A percentile compares a stretch with the other conserved stretches of the same genome.
Conservation (phyloP, 1,139 yeast species). For the Pichia sp. region DNA sequence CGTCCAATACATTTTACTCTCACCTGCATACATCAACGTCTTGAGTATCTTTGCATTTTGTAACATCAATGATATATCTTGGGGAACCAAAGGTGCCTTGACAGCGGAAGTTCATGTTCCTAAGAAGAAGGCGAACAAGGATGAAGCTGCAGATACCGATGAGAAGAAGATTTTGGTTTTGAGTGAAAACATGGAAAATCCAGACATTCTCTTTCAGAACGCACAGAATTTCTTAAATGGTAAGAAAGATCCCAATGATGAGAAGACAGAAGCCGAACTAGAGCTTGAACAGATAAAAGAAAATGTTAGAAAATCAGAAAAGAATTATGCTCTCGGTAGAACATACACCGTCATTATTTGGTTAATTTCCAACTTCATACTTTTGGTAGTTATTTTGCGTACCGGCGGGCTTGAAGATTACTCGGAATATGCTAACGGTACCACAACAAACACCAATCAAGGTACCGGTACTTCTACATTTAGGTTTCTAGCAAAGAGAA, state of each 20-base stretch:
- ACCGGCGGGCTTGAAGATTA: constrained; percentile 28
- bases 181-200: constrained; percentile 26
- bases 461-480: constrained; percentile 48
- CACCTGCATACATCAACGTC: constrained; percentile 74
- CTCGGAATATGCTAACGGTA: constrained; percentile 32
- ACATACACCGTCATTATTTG: constrained; percentile 86
- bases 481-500: constrained; percentile 39
- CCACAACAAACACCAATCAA: constrained; percentile 32
- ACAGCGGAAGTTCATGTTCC: constrained; percentile 9
- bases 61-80: constrained; percentile 77
- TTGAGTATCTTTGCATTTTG: constrained; percentile 77
- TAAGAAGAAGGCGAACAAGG: constrained; percentile 17
- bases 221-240: constrained; percentile 16
- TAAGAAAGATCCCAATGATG: constrained; percentile 16
- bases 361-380: constrained; percentile 70
- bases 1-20: constrained; percentile 58
- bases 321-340: constrained; percentile 63
- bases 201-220: constrained; percentile 21
- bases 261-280: constrained; percentile 11
- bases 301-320: constrained; percentile 33
- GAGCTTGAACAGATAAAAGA: constrained; percentile 18
- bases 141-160: constrained; percentile 2
- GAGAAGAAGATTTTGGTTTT: constrained; percentile 18
- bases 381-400: constrained; percentile 65
- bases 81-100: constrained; percentile 80